phyloP scores from a whole-genome alignment of 2,329 filamentous ascomycete species.

The Fusarium sp. region DNA sequence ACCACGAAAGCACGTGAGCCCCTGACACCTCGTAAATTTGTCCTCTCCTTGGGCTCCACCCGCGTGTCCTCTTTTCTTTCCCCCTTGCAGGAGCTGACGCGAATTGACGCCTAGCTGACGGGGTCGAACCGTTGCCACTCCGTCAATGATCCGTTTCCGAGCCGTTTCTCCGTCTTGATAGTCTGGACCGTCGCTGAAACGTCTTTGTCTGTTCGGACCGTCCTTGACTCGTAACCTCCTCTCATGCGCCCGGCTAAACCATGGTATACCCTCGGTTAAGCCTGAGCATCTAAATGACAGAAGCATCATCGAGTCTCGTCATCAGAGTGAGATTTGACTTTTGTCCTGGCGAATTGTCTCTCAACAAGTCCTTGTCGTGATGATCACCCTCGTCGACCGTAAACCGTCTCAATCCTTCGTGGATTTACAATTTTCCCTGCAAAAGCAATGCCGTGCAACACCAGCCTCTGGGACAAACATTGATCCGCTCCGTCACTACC shows the following conservation, averaged over 20 bases:
- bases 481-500: slow-evolving; percentile 27
- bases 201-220: background rate
- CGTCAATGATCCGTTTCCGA: slow-evolving; percentile 21
- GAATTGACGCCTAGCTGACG: background rate
- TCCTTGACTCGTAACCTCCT: slow-evolving; percentile 3
- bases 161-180: background rate
- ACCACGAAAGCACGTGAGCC: slow-evolving; percentile 59
- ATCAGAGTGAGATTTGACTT: background rate
- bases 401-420: background rate
- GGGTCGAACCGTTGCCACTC: slow-evolving; percentile 13
- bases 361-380: background rate
- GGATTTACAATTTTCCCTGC: slow-evolving; percentile 5
- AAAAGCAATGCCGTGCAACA: background rate
- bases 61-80: slow-evolving; percentile 26
- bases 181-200: slow-evolving; percentile 19
- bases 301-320: background rate
- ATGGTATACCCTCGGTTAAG: slow-evolving; percentile 47
- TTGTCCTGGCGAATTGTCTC: background rate
- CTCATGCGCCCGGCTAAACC: slow-evolving; percentile 44
- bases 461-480: background rate
- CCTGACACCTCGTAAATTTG: slow-evolving; percentile 24
- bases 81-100: slow-evolving; percentile 35
- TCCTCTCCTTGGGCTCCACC: slow-evolving; percentile 16
- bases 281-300: slow-evolving; percentile 28
- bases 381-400: background rate